Conservation (phyloP, 352 stramenopile species). For the Phytopythium mirpurense region DNA sequence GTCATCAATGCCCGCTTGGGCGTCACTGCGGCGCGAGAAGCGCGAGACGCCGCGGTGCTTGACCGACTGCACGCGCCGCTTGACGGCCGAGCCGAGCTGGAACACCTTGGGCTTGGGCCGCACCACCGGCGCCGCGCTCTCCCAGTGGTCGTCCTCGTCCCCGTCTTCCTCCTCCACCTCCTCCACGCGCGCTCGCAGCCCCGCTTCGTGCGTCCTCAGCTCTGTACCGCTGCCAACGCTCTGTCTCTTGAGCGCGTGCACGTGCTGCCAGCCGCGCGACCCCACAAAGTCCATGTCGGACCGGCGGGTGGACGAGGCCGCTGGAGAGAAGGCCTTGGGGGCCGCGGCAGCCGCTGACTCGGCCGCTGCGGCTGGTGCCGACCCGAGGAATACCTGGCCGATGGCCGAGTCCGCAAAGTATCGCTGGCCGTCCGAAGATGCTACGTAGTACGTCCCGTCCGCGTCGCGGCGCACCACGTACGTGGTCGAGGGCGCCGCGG, state of each 20-base stretch:
- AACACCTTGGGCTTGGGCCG: conserved; percentile 7
- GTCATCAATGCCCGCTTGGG: conserved; percentile 9
- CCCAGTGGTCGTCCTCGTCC: conserved; percentile 12
- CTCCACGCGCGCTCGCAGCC: not conserved
- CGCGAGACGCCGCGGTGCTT: conserved; percentile 13
- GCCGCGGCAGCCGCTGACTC: not conserved
- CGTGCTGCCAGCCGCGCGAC: conserved; percentile 11
- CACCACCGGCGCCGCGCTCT: conserved; percentile 9
- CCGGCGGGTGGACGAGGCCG: conserved; percentile 11
- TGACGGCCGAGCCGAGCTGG: conserved; percentile 19
- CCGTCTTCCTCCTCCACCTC: conserved; percentile 4
- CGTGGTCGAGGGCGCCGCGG: conserved; percentile 18
- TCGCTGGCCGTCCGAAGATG: conserved; percentile 26
- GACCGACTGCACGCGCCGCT: conserved; percentile 20
- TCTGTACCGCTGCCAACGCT: conserved; percentile 3
- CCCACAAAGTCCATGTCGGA: conserved; percentile 33
- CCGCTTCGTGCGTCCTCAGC: not conserved
- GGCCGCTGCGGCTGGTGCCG: conserved; percentile 2
- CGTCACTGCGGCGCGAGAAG: conserved; percentile 7
- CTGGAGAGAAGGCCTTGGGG: not conserved
- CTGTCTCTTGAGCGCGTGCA: conserved; percentile 4
- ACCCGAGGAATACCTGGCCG: conserved; percentile 34
- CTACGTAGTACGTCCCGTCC: conserved; percentile 37
- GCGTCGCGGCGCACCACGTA: conserved; percentile 32
- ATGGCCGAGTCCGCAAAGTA: conserved; percentile 45